Percentiles rank a stretch among this genome's conserved stretches.
These are phyloP conservation scores for Dioscorea alata DNA, from an alignment of 106 monocot genomes.

Conservation along the genomic window DNA sequence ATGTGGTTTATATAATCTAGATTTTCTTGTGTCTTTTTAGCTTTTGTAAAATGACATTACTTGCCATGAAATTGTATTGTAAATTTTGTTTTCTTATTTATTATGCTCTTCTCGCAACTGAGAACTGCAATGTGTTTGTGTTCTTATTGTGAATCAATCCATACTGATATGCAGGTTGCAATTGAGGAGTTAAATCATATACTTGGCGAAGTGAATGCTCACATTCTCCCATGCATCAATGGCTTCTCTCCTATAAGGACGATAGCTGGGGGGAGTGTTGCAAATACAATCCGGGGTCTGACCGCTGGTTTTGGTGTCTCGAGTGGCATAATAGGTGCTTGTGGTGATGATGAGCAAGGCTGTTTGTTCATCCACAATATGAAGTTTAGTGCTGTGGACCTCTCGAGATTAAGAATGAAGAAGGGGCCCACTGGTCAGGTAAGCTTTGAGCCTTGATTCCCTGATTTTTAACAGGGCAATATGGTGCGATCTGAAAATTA, in stretches of 20 bases:
- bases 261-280: constrained; percentile 86
- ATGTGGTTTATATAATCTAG: no score
- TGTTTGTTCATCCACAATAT: constrained; percentile 47
- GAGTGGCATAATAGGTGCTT: constrained; percentile 76
- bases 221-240: constrained; percentile 30
- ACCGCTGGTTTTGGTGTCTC: constrained; percentile 71
- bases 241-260: constrained; percentile 50
- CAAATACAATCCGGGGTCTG: constrained; percentile 85
- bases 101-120: no score
- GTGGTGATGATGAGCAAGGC: constrained; percentile 85
- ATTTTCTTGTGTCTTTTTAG: no score
- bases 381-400: constrained; percentile 66
- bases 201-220: constrained; percentile 53
- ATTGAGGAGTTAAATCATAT: constrained; percentile 65
- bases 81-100: no score
- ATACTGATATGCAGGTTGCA: constrained; percentile 33
- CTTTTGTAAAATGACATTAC: no score
- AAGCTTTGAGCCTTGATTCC: not conserved
- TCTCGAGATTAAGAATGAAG: constrained; percentile 69
- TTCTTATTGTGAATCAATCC: not conserved
- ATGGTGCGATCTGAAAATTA: not conserved
- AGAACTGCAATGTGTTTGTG: not conserved
- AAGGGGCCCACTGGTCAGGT: constrained; percentile 84
- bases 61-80: no score
- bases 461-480: not conserved